Percentiles rank a stretch among this genome's conserved stretches.
These are phyloP conservation scores for Acorus gramineus DNA, from an alignment of 106 monocot species.

Conservation along the genomic window DNA sequence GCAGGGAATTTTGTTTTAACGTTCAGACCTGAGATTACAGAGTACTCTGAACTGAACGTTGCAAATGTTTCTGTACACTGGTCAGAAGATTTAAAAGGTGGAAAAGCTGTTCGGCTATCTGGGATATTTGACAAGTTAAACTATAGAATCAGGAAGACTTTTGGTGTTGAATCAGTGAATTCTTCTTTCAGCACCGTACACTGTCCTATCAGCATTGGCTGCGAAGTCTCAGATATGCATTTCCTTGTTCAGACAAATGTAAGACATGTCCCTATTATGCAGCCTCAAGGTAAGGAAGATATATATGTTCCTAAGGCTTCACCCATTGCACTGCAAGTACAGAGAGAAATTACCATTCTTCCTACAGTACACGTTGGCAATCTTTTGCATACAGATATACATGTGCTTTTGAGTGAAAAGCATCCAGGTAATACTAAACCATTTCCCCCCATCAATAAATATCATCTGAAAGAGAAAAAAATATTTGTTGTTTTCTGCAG, in stretches of 20 bases:
- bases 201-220: slow-evolving; percentile 43
- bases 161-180: slow-evolving; percentile 49
- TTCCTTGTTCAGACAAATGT: slow-evolving; percentile 54
- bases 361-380: slow-evolving; percentile 72
- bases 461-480: neutral
- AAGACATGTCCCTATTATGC: slow-evolving; percentile 73
- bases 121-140: slow-evolving; percentile 72
- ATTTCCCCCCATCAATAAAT: neutral
- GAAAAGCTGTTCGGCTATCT: slow-evolving; percentile 53
- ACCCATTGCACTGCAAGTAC: slow-evolving; percentile 50
- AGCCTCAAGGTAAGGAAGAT: slow-evolving; percentile 26
- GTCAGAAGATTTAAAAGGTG: slow-evolving; percentile 72
- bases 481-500: slow-evolving; percentile 25
- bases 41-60: slow-evolving; percentile 15
- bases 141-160: slow-evolving; percentile 57
- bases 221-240: slow-evolving; percentile 35
- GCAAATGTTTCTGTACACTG: slow-evolving; percentile 33
- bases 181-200: slow-evolving; percentile 51
- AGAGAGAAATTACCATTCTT: slow-evolving; percentile 75
- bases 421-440: slow-evolving; percentile 40
- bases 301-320: slow-evolving; percentile 16
- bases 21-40: slow-evolving; percentile 47
- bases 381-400: slow-evolving; percentile 57
- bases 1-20: slow-evolving; percentile 84
- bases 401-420: slow-evolving; percentile 44